Evolutionary conservation across 805 yeast genomes (phyloP), one percentile per base, ranked within the genome.

Genomic region (Millerozyma miso): DNA sequence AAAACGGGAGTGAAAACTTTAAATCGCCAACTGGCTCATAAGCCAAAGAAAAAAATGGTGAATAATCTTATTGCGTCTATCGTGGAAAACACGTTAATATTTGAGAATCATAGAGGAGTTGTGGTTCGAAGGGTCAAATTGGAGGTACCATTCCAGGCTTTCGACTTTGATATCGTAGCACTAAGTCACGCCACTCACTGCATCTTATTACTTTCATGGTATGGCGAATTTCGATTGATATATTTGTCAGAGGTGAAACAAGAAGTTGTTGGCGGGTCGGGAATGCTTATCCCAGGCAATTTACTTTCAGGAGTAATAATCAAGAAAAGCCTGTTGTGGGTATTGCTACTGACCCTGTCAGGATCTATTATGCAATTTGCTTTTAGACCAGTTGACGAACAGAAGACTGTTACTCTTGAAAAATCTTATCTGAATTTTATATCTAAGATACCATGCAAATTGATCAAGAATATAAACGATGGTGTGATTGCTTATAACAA

Each of bases 361-460:
- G 51, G 49, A 13, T 48, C 44, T 16, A 33, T 55, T 5, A 39
- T 48, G 26, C 53, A 50, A 34, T 19, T 45, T 5, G 42, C 18
- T n/a, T 37, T 42, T 26, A 41, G 51, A 20, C 43, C 46, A 31
- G 31, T 37, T 29, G 31, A 32, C 13, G 36, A 19, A 5, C 29
- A 37, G 6, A 23, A 35, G 10, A 44, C 45, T 15, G 29, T 10
- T 23, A 23, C 29, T 23, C 10, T 23, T 6, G 10, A 23, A 10
- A 23, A 23, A 13, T 33, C 33, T 7, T 31, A 26, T 3, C 19
- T 31, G 1, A 15, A 33, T 4, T 42, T 43, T 33, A 43, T 46
- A 23, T 35, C 39, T 36, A 52, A 49, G 2, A 19, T 42, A 37
- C 59, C 54, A 33, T 49, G 38, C 44, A 55, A 42, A 38, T 48